Evolutionary conservation across 1,139 yeast genomes (phyloP).

Genomic region (Yamadazyma conglobata): DNA sequence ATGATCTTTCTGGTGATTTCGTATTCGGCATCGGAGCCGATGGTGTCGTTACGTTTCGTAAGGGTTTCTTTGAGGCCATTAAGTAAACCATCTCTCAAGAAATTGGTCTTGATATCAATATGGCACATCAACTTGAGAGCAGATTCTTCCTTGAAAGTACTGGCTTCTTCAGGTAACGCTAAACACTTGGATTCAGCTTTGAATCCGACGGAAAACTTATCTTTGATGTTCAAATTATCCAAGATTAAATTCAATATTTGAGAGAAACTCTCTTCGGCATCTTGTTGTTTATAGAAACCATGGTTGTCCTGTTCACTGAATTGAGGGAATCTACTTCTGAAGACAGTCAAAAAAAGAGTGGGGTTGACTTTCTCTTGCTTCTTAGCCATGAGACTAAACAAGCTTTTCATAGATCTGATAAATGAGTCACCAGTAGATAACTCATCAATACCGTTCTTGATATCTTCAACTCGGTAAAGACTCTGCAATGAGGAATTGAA

Average conservation of each 20-base stretch:
- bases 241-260: slow-evolving; percentile 62
- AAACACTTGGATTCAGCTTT: slow-evolving; percentile 58
- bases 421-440: slow-evolving; percentile 14
- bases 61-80: slow-evolving; percentile 73
- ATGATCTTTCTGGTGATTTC: slow-evolving; percentile 67
- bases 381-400: slow-evolving; percentile 46
- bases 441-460: slow-evolving; percentile 32
- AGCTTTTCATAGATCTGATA: slow-evolving; percentile 31
- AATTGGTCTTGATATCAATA: slow-evolving; percentile 80
- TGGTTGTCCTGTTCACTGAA: slow-evolving; percentile 71
- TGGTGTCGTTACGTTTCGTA: slow-evolving; percentile 70
- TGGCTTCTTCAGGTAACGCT: slow-evolving; percentile 45
- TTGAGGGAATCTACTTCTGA: slow-evolving; percentile 76
- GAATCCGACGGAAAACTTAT: slow-evolving; percentile 62
- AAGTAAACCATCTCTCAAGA: slow-evolving; percentile 78
- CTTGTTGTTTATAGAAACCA: slow-evolving; percentile 89
- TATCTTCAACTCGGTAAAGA: slow-evolving; percentile 62
- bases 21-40: slow-evolving; percentile 69
- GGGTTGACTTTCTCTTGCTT: slow-evolving; percentile 55
- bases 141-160: slow-evolving; percentile 44
- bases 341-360: slow-evolving; percentile 55
- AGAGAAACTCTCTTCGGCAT: slow-evolving; percentile 95
- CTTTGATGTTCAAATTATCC: slow-evolving; percentile 48
- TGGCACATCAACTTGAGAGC: slow-evolving; percentile 80
- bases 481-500: slow-evolving; percentile 88